Evolutionary conservation across 441 rosid genomes (phyloP), one percentile per base, ranked within the genome.

Genomic region (Gossypium gossypioides): DNA sequence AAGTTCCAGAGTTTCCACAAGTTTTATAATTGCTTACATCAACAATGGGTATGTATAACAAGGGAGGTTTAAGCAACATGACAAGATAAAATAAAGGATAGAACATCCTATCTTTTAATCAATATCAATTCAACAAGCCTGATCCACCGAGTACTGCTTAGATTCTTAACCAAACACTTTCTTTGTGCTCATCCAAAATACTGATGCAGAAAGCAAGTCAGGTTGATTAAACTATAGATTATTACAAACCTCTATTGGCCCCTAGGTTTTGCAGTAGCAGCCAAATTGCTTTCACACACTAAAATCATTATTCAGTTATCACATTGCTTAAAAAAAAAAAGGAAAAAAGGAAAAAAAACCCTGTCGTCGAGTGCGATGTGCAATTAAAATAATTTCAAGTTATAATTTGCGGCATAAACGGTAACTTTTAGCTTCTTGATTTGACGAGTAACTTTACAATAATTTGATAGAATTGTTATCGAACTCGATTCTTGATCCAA

Each of bases 241-340:
- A 27, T 13, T 27, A 18, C n/a, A 40, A 18, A 37, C n/a, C n/a
- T 63, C 68, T 40, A 18, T 34, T 34, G 42, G 42, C 42, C 55
- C 19, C 55, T 3, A 65, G 15, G 10, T 65, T 21, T 65, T 4
- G 21, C 52, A 42, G 12, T 44, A 18, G 54, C 18, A 19, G 54
- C 15, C 69, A 64, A 61, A 37, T 40, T 64, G 54, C 18, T 64
- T 61, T 64, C 69, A 64, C 32, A 40, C 10, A 42, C 32, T 42
- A 18, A 8, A 64, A 40, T 0, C 9, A 15, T 7, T 21, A 64
- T 64, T 64, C 10, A 40, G 48, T 40, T 50, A 15, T 50, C 55
- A 18, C 10, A 42, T 15, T 42, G 18, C 10, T 10, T 64, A 21
- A 4, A 2, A 9, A 6, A 13, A 4, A 8, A 8, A 6, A n/a